Conservation (phyloP, 2,329 filamentous ascomycete species). For the Fusarium equiseti region DNA sequence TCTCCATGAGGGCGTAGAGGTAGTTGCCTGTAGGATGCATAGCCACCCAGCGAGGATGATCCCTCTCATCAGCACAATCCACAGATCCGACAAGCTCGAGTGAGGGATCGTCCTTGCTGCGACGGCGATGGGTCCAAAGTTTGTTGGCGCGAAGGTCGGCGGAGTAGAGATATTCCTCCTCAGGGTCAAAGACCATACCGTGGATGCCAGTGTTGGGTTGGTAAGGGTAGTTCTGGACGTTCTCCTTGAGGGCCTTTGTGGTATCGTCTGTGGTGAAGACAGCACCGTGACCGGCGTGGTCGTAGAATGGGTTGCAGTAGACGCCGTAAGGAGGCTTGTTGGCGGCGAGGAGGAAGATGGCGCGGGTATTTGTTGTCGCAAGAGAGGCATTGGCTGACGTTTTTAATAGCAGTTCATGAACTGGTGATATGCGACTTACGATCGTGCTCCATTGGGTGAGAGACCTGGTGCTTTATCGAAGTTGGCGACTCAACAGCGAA, state of each 20-base stretch:
- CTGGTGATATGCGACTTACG: constrained; percentile 62
- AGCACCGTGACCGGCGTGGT: constrained; percentile 84
- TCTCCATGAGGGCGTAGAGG: constrained; percentile 89
- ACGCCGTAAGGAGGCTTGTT: constrained; percentile 82
- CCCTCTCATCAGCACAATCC: constrained; percentile 75
- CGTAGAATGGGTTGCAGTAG: constrained; percentile 92
- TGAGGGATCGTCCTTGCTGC: constrained; percentile 50
- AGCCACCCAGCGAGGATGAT: constrained; percentile 91
- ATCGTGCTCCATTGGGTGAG: constrained; percentile 81
- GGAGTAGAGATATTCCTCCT: constrained; percentile 81
- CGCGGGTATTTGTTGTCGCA: constrained; percentile 81
- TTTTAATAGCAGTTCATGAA: constrained; percentile 7
- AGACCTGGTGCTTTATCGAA: constrained; percentile 79
- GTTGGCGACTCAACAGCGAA: constrained; percentile 81
- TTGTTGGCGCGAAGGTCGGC: constrained; percentile 83
- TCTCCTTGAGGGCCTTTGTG: constrained; percentile 69
- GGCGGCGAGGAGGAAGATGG: constrained; percentile 88
- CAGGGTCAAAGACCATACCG: constrained; percentile 83
- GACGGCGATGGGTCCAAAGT: constrained; percentile 86
- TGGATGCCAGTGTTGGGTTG: constrained; percentile 78
- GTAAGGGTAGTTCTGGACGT: constrained; percentile 80
- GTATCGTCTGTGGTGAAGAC: constrained; percentile 72
- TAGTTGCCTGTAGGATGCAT: constrained; percentile 83
- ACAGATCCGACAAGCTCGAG: constrained; percentile 78
- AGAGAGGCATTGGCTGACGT: constrained; percentile 73